These are phyloP conservation scores for Saitoella complicata DNA, from an alignment of 805 yeast genomes.

Conservation along the genomic window DNA sequence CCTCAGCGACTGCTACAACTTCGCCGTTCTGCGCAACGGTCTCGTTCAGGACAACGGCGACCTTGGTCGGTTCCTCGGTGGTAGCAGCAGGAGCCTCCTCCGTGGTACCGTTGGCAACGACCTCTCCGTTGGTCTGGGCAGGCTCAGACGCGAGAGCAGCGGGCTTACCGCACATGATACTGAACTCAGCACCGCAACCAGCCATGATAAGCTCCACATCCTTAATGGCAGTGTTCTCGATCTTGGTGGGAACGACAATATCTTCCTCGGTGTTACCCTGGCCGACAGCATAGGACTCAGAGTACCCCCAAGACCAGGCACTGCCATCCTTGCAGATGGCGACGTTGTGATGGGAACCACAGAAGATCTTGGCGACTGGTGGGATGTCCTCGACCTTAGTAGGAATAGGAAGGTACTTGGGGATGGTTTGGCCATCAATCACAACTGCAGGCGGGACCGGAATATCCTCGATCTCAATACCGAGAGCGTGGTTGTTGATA, in stretches of 20 bases:
- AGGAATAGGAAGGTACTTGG: slow-evolving; percentile 70
- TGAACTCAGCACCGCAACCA: slow-evolving; percentile 96
- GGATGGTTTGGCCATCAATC: slow-evolving; percentile 61
- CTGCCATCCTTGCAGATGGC: slow-evolving; percentile 72
- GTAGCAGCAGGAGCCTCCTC: slow-evolving; percentile 20
- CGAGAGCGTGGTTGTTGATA: slow-evolving; percentile 84
- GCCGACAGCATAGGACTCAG: slow-evolving; percentile 92
- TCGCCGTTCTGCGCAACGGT: slow-evolving; percentile 1
- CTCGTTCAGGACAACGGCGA: not conserved
- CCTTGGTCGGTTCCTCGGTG: not conserved
- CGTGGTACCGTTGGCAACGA: not conserved
- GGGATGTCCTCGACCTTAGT: slow-evolving; percentile 40
- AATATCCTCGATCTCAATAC: slow-evolving; percentile 47
- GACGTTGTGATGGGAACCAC: slow-evolving; percentile 85
- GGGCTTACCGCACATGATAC: slow-evolving; percentile 64
- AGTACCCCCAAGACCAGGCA: slow-evolving; percentile 94
- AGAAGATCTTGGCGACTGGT: slow-evolving; percentile 42
- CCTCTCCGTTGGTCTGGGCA: too few relatives aligned
- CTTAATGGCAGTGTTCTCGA: slow-evolving; percentile 85
- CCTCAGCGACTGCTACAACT: not conserved
- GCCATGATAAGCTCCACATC: slow-evolving; percentile 50
- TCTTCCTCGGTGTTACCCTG: slow-evolving; percentile 81
- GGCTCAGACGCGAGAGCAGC: not conserved
- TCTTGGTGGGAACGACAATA: slow-evolving; percentile 73
- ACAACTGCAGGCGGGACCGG: slow-evolving; percentile 52